These are phyloP conservation scores for Vinca minor DNA, from an alignment of 257 asterid genomes.

Conservation along the genomic window DNA sequence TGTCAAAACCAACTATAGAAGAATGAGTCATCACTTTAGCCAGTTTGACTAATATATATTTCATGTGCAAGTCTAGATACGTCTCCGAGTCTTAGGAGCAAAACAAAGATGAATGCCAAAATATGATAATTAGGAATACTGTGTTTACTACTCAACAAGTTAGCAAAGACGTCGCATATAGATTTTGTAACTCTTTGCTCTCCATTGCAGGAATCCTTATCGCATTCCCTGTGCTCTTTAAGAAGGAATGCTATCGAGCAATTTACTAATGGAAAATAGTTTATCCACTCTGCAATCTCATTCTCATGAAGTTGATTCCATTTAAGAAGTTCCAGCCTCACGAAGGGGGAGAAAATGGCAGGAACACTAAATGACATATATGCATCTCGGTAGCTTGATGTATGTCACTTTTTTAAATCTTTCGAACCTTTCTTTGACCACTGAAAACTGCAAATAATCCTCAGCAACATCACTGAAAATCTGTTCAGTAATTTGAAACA, in stretches of 20 bases:
- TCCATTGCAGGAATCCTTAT: constrained; percentile 23
- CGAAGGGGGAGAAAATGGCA: constrained; percentile 83
- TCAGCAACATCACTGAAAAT: constrained; percentile 81
- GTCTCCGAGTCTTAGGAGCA: constrained; percentile 72
- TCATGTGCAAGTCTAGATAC: constrained; percentile 46
- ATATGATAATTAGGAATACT: constrained; percentile 45
- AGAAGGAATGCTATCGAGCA: constrained; percentile 60
- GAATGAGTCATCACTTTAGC: constrained; percentile 54
- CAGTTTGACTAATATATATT: constrained; percentile 61
- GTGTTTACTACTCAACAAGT: constrained; percentile 35
- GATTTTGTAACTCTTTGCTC: constrained; percentile 38
- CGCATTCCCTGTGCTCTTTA: constrained; percentile 35
- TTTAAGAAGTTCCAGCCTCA: constrained; percentile 86
- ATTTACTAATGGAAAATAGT: constrained; percentile 39
- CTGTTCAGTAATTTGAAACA: constrained; percentile 72
- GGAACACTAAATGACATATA: constrained; percentile 80
- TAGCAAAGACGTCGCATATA: constrained; percentile 47
- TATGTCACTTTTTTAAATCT: constrained; percentile 73
- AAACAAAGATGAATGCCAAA: constrained; percentile 44
- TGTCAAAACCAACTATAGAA: constrained; percentile 34
- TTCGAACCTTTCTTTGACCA: constrained; percentile 61
- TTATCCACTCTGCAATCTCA: constrained; percentile 35
- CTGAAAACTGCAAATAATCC: constrained; percentile 65
- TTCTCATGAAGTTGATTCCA: constrained; percentile 95
- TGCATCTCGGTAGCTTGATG: constrained; percentile 84